Conservation (phyloP, 176 grass and related monocot species). For the Aechmea fasciata region DNA sequence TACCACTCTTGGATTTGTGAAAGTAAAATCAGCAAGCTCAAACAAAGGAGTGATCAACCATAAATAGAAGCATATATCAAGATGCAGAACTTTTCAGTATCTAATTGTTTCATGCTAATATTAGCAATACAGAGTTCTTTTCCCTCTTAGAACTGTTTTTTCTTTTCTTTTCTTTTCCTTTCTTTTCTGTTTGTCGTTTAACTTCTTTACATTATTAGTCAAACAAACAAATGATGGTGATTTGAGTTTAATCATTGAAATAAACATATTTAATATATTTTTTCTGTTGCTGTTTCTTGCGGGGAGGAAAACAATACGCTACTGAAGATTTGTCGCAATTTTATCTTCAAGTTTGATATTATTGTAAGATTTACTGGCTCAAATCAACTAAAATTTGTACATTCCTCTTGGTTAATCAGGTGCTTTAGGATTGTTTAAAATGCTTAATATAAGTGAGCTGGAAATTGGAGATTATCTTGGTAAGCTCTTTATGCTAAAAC, state of each 20-base stretch:
- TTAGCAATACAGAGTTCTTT: too few species aligned
- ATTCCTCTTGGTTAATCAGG: constrained; percentile 36
- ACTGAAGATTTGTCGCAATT: neutral
- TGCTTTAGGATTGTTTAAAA: constrained; percentile 67
- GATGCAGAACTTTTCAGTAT: too few species aligned
- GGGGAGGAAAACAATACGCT: neutral
- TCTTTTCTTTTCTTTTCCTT: too few species aligned
- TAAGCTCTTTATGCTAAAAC: constrained; percentile 16
- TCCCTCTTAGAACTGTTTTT: too few species aligned
- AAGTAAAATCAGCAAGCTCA: too few species aligned
- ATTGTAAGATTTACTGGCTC: neutral
- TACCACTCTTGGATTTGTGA: too few species aligned
- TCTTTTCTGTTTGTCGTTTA: too few species aligned
- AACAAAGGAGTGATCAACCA: too few species aligned
- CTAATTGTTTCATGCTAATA: too few species aligned
- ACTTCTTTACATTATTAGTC: too few species aligned
- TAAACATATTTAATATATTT: neutral
- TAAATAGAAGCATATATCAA: too few species aligned
- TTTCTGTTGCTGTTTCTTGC: neutral
- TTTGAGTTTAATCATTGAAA: neutral
- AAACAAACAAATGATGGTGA: neutral
- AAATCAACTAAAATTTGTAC: constrained; percentile 14
- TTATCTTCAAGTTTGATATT: constrained; percentile 19
- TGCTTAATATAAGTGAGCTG: constrained; percentile 58
- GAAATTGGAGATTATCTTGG: constrained; percentile 86